Conservation (phyloP, 73 alveolate species). For the Tetrahymena malaccensis region DNA sequence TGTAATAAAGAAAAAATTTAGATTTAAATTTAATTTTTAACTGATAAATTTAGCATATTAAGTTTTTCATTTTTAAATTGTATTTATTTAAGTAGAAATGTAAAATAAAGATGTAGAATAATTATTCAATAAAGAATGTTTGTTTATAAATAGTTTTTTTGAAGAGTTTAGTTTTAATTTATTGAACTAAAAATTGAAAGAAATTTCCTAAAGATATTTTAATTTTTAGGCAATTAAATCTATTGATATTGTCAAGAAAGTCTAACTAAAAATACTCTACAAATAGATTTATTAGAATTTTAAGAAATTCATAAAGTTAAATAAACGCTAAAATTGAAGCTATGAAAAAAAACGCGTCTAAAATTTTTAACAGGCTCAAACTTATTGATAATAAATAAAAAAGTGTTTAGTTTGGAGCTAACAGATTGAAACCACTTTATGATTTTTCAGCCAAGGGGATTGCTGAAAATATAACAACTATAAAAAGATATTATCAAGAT, state of each 20-base stretch:
- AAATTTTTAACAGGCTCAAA: not conserved
- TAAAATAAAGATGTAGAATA: not conserved
- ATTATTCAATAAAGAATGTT: no score
- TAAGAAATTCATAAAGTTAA: not conserved
- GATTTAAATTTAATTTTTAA: not conserved
- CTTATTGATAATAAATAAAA: not conserved
- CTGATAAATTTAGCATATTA: not conserved
- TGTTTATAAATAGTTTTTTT: no score
- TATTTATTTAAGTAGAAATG: not conserved
- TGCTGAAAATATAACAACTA: not conserved
- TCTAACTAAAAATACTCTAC: not conserved
- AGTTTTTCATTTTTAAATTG: not conserved
- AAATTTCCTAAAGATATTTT: not conserved
- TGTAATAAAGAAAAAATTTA: no score
- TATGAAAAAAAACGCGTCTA: not conserved
- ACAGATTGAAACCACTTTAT: not conserved
- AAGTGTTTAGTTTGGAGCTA: not conserved
- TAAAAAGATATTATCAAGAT: not conserved
- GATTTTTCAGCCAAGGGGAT: not conserved
- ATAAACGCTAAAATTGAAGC: not conserved
- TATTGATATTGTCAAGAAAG: not conserved
- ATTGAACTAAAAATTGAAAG: not conserved
- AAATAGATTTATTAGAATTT: not conserved
- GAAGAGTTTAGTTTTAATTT: not conserved
- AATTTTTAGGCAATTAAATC: not conserved